Base-by-base conservation (phyloP, 352 stramenopile genomes). In the Pythium brachiatum region DNA sequence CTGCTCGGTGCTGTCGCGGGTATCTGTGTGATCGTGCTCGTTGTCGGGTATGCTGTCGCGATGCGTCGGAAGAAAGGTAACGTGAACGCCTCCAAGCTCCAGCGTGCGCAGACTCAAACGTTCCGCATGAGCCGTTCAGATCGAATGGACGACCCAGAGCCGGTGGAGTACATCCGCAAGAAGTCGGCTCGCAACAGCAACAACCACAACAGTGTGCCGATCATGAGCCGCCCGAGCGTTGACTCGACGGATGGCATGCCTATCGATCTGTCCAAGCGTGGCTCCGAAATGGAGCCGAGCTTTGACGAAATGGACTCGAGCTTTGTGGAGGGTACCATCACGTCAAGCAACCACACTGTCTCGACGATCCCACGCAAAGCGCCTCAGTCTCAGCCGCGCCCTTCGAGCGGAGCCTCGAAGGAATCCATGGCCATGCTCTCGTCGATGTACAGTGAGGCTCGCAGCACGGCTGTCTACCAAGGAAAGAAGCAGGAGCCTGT, bases 401-500 rank as follows among this genome's bases (percentile, higher is more conserved):
- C 61, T 15, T 62, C 53, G 7, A 60, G 51, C 29, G 39, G 21
- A 8, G 52, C 27, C 23, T 23, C 51, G 5, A 20, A 53, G 13
- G 44, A 50, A 7, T 51, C 48, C 8, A 75, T 69, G 46, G 75
- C 79, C 36, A 72, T 83, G 12, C 36, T 88, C 3, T 83, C 76
- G 23, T 85, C 79, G 25, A 46, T 81, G 21, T 73, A 69, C 5
- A 72, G 66, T 36, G 68, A 76, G 13, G 66, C 64, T 41, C 44
- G 46, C 15, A 53, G 44, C 12, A 65, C 56, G 41, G 41, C 50
- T 1, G 18, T 65, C 4, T 62, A 62, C 57, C 20, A 66, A 25
- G 29, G 21, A 18, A 68, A 46, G 32, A 16, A 21, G 12, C 80
- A 86, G 60, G 62, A 79, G 60, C 67, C 70, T 8, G 58, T 64